Percentiles rank a stretch among this genome's conserved stretches.
Conservation (phyloP, 2,329 filamentous ascomycete species). For the Cordyceps tenuipes region DNA sequence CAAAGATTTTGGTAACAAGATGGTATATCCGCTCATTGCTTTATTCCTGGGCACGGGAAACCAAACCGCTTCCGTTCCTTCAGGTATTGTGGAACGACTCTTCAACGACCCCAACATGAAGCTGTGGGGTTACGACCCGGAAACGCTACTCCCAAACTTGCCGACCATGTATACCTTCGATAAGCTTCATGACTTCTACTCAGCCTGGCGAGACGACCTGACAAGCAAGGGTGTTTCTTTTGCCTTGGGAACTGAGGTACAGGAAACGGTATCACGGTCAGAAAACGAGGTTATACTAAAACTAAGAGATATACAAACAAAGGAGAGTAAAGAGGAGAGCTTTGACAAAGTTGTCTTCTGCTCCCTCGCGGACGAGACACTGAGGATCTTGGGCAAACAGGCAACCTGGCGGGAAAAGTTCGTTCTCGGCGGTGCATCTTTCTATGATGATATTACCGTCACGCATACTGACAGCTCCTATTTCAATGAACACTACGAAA, state of each 20-base stretch:
- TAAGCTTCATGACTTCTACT: constrained; percentile 53
- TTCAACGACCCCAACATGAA: constrained; percentile 52
- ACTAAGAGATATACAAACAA: constrained; percentile 40
- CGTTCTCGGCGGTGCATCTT: constrained; percentile 62
- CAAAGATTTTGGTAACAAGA: constrained; percentile 60
- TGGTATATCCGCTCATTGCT: constrained; percentile 63
- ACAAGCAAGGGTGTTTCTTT: constrained; percentile 47
- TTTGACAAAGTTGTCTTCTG: constrained; percentile 63
- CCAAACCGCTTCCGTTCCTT: constrained; percentile 62
- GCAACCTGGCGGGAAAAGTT: constrained; percentile 53
- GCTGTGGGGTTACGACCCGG: constrained; percentile 49
- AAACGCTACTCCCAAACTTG: constrained; percentile 48
- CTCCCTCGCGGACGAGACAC: constrained; percentile 55
- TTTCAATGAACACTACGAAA: constrained; percentile 62
- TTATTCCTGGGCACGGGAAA: constrained; percentile 70
- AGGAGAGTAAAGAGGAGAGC: constrained; percentile 42
- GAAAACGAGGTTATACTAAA: constrained; percentile 44
- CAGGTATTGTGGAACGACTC: constrained; percentile 55
- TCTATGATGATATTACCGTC: constrained; percentile 63
- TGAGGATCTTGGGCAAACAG: constrained; percentile 48
- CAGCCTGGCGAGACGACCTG: constrained; percentile 48
- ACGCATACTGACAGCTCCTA: constrained; percentile 59
- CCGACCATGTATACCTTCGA: constrained; percentile 61
- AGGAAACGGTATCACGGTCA: constrained; percentile 41
- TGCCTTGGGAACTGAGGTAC: constrained; percentile 47